phyloP scores from a whole-genome alignment of 306 rosid genomes.

The Ceratonia siliqua region DNA sequence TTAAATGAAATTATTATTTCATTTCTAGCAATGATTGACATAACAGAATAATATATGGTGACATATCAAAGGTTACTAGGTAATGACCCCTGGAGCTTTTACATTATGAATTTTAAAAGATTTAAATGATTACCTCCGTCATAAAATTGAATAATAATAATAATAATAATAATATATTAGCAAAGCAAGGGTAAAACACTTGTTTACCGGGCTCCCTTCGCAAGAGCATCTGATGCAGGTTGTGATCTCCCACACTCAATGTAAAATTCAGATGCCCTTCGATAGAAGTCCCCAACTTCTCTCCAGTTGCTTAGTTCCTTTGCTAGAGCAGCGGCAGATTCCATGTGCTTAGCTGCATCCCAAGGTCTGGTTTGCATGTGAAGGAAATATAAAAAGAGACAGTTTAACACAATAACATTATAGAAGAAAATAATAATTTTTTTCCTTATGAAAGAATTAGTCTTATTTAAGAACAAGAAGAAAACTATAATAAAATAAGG shows the following conservation, averaged over 20 bases:
- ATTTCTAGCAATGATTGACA: background rate
- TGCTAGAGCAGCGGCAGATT: conserved; percentile 88
- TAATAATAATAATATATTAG: background rate
- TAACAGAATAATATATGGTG: background rate
- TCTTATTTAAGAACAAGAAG: background rate
- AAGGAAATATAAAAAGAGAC: conserved; percentile 42
- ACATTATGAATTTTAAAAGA: conserved; percentile 20
- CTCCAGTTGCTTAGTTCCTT: conserved; percentile 79
- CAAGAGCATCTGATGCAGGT: conserved; percentile 95
- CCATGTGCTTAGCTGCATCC: conserved; percentile 99
- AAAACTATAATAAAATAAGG: conserved; percentile 44
- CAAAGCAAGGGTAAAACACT: conserved; percentile 20
- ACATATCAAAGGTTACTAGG: background rate
- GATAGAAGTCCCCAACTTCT: conserved; percentile 84
- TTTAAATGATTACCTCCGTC: background rate
- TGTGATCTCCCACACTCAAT: conserved; percentile 81
- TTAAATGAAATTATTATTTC: background rate
- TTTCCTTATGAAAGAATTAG: background rate
- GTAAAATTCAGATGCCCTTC: conserved; percentile 85
- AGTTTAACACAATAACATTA: conserved; percentile 21
- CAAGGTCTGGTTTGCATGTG: conserved; percentile 72
- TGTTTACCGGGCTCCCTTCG: conserved; percentile 86
- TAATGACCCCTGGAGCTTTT: background rate
- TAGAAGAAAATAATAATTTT: background rate
- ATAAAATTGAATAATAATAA: background rate